Evolutionary conservation across 257 asterid species (phyloP).

Genomic region (Solanum arcanum): DNA sequence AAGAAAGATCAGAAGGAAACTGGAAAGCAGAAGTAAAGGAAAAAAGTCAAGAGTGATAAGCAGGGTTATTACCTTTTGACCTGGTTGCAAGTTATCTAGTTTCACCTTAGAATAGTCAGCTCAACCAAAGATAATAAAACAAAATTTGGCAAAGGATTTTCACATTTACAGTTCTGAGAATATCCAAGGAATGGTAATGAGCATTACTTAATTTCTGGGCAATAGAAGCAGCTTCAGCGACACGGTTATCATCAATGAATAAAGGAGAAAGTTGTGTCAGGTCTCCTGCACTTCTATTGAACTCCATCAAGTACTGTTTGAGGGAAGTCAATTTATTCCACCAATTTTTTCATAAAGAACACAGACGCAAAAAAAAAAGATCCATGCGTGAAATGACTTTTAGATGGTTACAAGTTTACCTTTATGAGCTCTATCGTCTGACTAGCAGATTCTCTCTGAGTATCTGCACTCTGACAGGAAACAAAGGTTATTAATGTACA

Average conservation of each 20-base stretch:
- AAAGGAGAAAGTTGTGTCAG: constrained; percentile 92
- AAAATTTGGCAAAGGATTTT: not conserved
- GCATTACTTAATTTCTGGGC: constrained; percentile 94
- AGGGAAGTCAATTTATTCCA: constrained; percentile 1
- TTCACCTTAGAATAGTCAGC: not conserved
- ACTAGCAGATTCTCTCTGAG: constrained; percentile 96
- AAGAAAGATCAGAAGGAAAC: not conserved
- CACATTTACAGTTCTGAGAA: not conserved
- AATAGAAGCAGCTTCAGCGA: constrained; percentile 97
- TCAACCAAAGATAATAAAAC: not conserved
- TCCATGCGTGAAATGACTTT: not conserved
- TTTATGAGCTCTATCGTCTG: constrained; percentile 97
- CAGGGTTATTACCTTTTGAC: not conserved
- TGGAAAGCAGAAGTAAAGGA: not conserved
- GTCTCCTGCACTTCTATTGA: constrained; percentile 97
- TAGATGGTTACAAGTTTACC: constrained; percentile 26
- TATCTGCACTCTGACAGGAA: constrained; percentile 80
- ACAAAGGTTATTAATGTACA: not conserved
- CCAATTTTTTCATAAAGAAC: not conserved
- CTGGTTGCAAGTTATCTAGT: not conserved
- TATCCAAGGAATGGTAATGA: constrained; percentile 1
- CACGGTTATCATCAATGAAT: constrained; percentile 96
- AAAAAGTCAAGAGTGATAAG: not conserved
- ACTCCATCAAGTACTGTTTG: constrained; percentile 97
- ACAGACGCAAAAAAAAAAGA: not conserved